Percentiles rank a stretch among this genome's conserved stretches.
These are phyloP conservation scores for Fusarium foetens DNA, from an alignment of 2,329 filamentous ascomycete genomes.

Conservation along the genomic window DNA sequence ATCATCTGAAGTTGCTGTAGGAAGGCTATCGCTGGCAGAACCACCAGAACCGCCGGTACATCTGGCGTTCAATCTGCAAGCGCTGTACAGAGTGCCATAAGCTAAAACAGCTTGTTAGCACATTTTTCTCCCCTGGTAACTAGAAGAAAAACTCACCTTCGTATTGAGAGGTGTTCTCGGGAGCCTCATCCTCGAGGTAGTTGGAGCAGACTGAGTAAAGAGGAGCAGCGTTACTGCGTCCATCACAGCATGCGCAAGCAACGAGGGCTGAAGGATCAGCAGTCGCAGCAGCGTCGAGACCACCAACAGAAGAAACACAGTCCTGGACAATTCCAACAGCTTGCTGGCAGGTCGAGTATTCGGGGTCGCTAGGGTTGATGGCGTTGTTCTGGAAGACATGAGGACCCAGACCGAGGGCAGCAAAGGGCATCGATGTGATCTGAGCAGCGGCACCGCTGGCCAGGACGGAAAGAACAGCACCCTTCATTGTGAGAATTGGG, in stretches of 20 bases:
- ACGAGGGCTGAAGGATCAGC: slow-evolving; percentile 39
- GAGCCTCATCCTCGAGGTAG: slow-evolving; percentile 43
- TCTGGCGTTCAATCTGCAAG: slow-evolving; percentile 30
- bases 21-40: not conserved
- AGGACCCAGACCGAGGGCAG: slow-evolving; percentile 28
- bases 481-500: slow-evolving; percentile 39
- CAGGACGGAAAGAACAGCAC: slow-evolving; percentile 33
- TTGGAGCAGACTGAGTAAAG: slow-evolving; percentile 46
- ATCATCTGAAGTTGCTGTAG: slow-evolving; percentile 7
- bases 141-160: slow-evolving; percentile 34
- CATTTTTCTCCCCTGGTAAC: no score
- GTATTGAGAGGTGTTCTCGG: slow-evolving; percentile 36
- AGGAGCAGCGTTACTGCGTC: slow-evolving; percentile 33
- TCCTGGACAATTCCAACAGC: slow-evolving; percentile 33
- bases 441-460: slow-evolving; percentile 44
- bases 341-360: slow-evolving; percentile 40
- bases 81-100: slow-evolving; percentile 42
- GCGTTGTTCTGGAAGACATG: slow-evolving; percentile 39
- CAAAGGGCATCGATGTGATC: slow-evolving; percentile 34
- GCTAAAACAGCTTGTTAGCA: slow-evolving; percentile 37
- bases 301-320: slow-evolving; percentile 42
- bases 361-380: slow-evolving; percentile 39
- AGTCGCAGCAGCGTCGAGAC: slow-evolving; percentile 34
- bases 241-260: slow-evolving; percentile 46
- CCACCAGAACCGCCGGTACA: slow-evolving; percentile 15